Evolutionary conservation across 192 early-diverging fungal species (phyloP).

Genomic region (Coemansia sp.): DNA sequence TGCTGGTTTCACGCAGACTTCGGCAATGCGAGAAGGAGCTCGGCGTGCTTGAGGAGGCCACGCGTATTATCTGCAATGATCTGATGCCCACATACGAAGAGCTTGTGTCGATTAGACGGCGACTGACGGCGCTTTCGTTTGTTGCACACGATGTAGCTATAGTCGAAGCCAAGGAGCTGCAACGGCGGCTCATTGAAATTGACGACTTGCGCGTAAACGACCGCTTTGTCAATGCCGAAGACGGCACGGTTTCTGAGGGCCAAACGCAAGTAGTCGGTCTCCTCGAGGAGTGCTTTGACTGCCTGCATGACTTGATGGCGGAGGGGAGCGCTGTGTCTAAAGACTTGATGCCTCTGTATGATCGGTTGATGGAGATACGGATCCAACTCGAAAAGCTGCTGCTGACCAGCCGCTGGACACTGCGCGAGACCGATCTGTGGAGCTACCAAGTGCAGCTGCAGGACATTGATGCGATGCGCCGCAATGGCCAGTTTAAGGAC

Average conservation of each 20-base stretch:
- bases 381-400: conserved; percentile 72
- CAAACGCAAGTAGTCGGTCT: conserved; percentile 83
- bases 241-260: conserved; percentile 74
- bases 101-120: conserved; percentile 69
- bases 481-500: conserved; percentile 84
- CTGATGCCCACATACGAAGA: conserved; percentile 72
- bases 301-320: conserved; percentile 78
- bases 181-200: conserved; percentile 75
- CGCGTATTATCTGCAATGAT: conserved; percentile 67
- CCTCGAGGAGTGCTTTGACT: conserved; percentile 80
- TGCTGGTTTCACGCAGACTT: conserved; percentile 45
- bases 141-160: conserved; percentile 29
- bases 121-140: conserved; percentile 55
- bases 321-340: conserved; percentile 65
- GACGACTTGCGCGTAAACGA: conserved; percentile 79
- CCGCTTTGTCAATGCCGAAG: conserved; percentile 66
- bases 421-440: conserved; percentile 79
- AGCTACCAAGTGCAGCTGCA: conserved; percentile 77
- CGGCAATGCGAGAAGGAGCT: conserved; percentile 57
- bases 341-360: conserved; percentile 62
- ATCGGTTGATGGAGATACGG: conserved; percentile 71
- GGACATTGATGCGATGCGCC: conserved; percentile 80
- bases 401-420: conserved; percentile 74
- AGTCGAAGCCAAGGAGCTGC: conserved; percentile 57
- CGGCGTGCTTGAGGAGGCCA: conserved; percentile 55